Evolutionary conservation across 805 yeast genomes (phyloP), one percentile per base, ranked within the genome.

Genomic region (Teunomyces stri): DNA sequence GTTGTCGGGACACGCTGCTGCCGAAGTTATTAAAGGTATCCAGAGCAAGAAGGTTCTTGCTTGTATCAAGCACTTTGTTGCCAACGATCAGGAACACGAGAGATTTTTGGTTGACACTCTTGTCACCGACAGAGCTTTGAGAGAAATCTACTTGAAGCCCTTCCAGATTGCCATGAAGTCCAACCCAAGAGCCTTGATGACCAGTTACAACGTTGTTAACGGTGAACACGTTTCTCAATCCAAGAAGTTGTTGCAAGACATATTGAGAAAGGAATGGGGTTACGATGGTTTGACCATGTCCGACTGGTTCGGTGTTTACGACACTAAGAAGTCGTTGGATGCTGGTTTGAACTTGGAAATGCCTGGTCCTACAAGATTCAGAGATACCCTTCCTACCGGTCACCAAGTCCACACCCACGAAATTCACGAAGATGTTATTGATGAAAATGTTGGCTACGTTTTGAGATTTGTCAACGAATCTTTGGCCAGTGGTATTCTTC

Each of bases 321-420:
- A 82, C 12, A 64, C 66, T 31, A 68, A 66, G 37, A 74, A 70
- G 37, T 55, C 83, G 11, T 59, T 82, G 41, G 70, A 74, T 35
- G 79, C 79, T 30, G 87, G 87, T 6, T 65, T 83, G 46, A 84
- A 81, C 57, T 65, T 83, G 54, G 88, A 83, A 61, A 80, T 81
- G 85, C 88, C 88, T 1, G 88, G 87, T 31, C 79, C 81, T 15
- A 65, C 81, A 2, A 62, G 74, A 40, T 73, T 72, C 60, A 60
- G 82, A 65, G 65, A 74, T 52, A 63, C 63, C 1, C 62, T 62
- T 25, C 62, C 70, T 10, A 62, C 79, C 13, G 50, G 66, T 6
- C 80, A 75, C 54, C 72, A 75, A 38, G 65, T 80, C 16, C 53
- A 51, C 46, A 59, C 69, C 44, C 69, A 68, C 49, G 79, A 76